Conservation (phyloP, 768 basidiomycete genomes). For the Candolleomyces eurysporus region DNA sequence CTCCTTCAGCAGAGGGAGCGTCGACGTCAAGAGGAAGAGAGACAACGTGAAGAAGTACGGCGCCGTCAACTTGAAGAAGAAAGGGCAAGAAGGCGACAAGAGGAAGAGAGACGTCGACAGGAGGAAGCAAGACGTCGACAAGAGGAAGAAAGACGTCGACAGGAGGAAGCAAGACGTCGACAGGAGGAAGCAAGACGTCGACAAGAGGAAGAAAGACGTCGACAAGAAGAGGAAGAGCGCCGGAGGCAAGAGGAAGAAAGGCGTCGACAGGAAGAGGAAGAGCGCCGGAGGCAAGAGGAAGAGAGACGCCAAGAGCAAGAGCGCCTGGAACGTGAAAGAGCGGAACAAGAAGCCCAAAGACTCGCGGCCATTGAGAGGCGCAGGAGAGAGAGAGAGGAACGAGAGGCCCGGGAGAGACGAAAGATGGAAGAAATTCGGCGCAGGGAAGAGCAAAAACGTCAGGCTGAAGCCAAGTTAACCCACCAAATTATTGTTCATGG, state of each 20-base stretch:
- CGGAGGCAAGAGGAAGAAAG: background rate
- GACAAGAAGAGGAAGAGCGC: background rate
- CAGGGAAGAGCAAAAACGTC: constrained; percentile 6
- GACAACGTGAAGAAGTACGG: background rate
- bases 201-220: background rate
- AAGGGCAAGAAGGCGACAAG: background rate
- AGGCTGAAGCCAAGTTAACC: constrained; percentile 3
- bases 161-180: constrained; percentile 3
- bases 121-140: background rate
- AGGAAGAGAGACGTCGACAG: background rate
- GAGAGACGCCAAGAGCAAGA: background rate
- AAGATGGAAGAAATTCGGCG: background rate
- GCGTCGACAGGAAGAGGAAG: background rate
- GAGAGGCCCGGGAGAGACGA: background rate
- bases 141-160: background rate
- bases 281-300: background rate
- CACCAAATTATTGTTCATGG: constrained; percentile 8
- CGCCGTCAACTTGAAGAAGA: background rate
- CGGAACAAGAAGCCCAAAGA: background rate
- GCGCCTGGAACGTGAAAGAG: background rate
- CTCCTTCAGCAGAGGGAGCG: background rate
- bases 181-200: no score
- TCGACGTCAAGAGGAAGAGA: background rate
- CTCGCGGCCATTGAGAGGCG: background rate
- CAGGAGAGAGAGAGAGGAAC: background rate